Evolutionary conservation across 2,329 filamentous ascomycete genomes (phyloP).

Genomic region (Anthostomella pinea): DNA sequence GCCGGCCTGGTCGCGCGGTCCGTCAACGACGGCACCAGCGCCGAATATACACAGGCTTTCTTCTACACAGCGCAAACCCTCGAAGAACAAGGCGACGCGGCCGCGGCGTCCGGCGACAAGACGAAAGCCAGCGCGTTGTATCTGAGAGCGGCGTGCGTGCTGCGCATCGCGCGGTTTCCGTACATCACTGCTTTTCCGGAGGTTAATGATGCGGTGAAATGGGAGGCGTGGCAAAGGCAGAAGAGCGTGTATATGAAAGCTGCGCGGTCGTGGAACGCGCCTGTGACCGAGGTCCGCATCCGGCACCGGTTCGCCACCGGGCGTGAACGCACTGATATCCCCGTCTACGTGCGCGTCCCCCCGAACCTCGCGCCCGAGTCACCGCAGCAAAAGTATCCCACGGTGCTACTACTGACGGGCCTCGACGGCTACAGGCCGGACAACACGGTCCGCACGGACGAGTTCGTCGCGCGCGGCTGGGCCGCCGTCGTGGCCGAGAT

Average conservation of each 20-base stretch:
- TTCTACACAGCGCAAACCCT: conserved; percentile 60
- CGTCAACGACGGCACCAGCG: conserved; percentile 63
- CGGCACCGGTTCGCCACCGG: conserved; percentile 51
- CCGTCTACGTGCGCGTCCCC: conserved; percentile 64
- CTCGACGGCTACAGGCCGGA: conserved; percentile 63
- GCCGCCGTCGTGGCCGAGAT: conserved; percentile 61
- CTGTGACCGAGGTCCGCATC: conserved; percentile 60
- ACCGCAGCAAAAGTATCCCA: conserved; percentile 35
- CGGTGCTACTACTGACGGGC: conserved; percentile 58
- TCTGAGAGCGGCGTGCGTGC: conserved; percentile 69
- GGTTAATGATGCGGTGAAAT: conserved; percentile 47
- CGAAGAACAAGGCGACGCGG: conserved; percentile 48
- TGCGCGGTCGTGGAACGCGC: conserved; percentile 49
- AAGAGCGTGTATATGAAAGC: conserved; percentile 63
- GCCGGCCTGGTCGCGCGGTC: conserved; percentile 56
- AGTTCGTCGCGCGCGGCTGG: conserved; percentile 63
- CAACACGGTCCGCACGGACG: conserved; percentile 58
- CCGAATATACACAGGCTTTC: conserved; percentile 63
- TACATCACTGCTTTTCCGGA: conserved; percentile 43
- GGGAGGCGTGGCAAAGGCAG: conserved; percentile 62
- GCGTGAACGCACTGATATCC: conserved; percentile 54
- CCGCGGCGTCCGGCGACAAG: conserved; percentile 45
- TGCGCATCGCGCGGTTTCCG: conserved; percentile 71
- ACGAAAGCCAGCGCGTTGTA: conserved; percentile 60
- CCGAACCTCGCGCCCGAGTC: conserved; percentile 16